Conservation (phyloP, 495 filamentous ascomycete genomes). For the Penicillium canariense region DNA sequence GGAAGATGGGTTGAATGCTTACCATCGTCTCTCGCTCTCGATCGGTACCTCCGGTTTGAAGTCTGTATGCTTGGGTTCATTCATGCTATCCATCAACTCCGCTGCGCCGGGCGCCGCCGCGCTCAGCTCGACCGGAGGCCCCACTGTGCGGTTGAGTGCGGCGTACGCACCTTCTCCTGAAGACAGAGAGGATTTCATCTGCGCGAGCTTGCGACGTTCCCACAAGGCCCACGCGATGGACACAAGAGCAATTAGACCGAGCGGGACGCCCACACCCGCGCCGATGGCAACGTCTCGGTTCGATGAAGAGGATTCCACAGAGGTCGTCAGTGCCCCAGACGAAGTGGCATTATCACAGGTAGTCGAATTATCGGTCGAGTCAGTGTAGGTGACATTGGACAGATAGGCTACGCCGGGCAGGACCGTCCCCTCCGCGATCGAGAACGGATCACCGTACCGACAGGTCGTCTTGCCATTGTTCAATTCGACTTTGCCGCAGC, state of each 20-base stretch:
- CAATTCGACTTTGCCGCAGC: not conserved
- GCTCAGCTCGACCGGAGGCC: not conserved
- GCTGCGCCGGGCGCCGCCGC: not conserved
- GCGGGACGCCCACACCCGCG: slow-evolving; percentile 9
- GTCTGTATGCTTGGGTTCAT: not conserved
- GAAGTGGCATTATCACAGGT: not conserved
- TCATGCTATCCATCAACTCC: not conserved
- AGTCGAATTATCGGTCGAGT: not conserved
- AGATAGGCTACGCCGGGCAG: not conserved
- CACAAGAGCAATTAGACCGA: slow-evolving; percentile 22
- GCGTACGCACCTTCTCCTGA: not conserved
- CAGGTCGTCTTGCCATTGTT: not conserved
- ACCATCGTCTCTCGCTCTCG: not conserved
- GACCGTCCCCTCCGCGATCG: not conserved
- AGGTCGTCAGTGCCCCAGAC: not conserved
- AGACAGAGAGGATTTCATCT: not conserved
- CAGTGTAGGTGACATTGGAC: not conserved
- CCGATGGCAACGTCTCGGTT: slow-evolving; percentile 5
- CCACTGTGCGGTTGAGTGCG: not conserved
- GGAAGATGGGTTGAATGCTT: too few species aligned
- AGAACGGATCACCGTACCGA: not conserved
- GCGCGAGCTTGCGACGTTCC: not conserved
- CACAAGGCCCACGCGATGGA: slow-evolving; percentile 17
- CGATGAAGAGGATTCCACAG: not conserved
- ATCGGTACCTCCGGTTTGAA: not conserved